These are phyloP conservation scores for Cordyceps cateniannulata DNA, from an alignment of 2,329 filamentous ascomycete genomes.

Conservation along the genomic window DNA sequence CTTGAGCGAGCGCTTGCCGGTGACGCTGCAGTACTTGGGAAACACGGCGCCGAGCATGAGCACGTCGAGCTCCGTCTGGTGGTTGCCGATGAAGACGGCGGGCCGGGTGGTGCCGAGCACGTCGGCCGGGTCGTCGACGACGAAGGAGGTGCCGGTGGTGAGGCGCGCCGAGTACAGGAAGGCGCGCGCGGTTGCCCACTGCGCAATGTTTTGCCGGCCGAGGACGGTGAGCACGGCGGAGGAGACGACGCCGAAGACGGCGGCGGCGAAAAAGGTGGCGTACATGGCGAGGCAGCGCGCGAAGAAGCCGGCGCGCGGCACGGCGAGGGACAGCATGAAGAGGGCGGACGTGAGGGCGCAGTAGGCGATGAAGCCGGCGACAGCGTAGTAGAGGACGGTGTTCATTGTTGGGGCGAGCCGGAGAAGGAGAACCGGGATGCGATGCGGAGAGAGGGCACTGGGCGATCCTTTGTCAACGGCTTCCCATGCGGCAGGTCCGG, in stretches of 20 bases:
- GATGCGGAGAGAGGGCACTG: not conserved
- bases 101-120: slow-evolving; percentile 63
- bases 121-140: slow-evolving; percentile 59
- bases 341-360: slow-evolving; percentile 45
- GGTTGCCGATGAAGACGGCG: slow-evolving; percentile 88
- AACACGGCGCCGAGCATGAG: slow-evolving; percentile 85
- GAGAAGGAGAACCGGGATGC: not conserved
- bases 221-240: slow-evolving; percentile 64
- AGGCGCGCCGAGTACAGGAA: slow-evolving; percentile 76
- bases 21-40: slow-evolving; percentile 86
- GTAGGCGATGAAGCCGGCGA: slow-evolving; percentile 47
- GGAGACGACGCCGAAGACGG: slow-evolving; percentile 69
- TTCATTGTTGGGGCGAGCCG: slow-evolving; percentile 21
- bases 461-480: not conserved
- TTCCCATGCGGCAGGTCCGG: not conserved
- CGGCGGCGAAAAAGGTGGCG: slow-evolving; percentile 50
- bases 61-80: slow-evolving; percentile 94
- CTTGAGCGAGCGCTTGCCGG: slow-evolving; percentile 80
- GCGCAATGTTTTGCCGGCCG: slow-evolving; percentile 69
- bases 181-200: slow-evolving; percentile 74
- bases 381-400: slow-evolving; percentile 31
- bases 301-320: slow-evolving; percentile 58
- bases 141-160: slow-evolving; percentile 72
- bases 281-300: slow-evolving; percentile 64
- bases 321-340: slow-evolving; percentile 55